Base-by-base conservation (phyloP, 306 rosid genomes). In the Sechiopsis laciniata region DNA sequence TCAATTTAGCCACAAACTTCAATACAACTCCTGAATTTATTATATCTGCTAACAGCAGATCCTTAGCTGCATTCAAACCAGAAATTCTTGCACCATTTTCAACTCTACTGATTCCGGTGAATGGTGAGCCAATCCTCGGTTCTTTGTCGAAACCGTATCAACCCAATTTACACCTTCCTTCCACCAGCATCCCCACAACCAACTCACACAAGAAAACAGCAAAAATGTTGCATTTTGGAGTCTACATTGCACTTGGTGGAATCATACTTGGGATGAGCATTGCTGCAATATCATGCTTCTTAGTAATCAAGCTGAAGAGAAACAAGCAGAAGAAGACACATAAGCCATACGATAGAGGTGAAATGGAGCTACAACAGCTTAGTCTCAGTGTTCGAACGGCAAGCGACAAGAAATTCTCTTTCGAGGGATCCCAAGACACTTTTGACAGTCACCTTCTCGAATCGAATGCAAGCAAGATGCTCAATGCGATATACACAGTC, bases 301-400 rank as follows among this genome's bases (percentile, higher is more conserved):
- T 86, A 69, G 72, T 87, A 3, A 80, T 93, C 71, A 82, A 77
- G 53, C 45, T 82, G 81, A 92, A 83, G 81, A 83, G 79, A 73
- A 80, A 71, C 85, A 89, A 85, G 81, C 72, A 67, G 55, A 69
- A 75, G 24, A 73, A 54, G 73, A 77, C 78, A 64, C 71, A 74
- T 71, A 83, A 19, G 13, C 78, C 78, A 29, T 20, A 78, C 40
- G 84, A 89, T 75, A 88, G 80, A 77, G 74, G 78, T 3, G 96
- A 90, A 19, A 53, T 87, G 81, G 98, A 90, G 85, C 89, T 90
- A 54, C 96, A 93, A 53, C 88, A 88, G 83, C 89, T 90, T 35
- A 86, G 87, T 63, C 91, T 82, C 24, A 93, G 96, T 72, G 88
- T 87, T 29, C 83, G 98, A 88, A 90, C 94, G 5, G 84, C 89